Evolutionary conservation across 2,329 filamentous ascomycete genomes (phyloP), one percentile per base, ranked within the genome.

Genomic region (Exserohilum turcica): DNA sequence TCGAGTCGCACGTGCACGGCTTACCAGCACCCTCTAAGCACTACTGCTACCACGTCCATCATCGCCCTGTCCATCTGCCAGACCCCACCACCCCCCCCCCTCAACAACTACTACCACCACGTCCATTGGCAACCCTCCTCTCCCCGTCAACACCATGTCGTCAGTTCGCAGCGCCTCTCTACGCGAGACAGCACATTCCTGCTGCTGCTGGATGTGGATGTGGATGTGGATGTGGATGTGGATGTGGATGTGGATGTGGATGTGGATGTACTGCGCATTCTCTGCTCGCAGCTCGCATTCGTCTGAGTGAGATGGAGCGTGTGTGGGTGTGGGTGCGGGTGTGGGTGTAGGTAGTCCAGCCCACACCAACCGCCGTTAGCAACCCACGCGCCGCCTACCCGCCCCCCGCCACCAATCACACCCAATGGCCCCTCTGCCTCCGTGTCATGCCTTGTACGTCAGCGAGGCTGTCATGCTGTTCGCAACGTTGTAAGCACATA

Each of bases 121-220:
- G 45, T 38, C 50, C 24, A 24, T 13, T 43, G 27, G 18, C 39
- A 19, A 42, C 39, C 8, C 47, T 18, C 21, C 44, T 24, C 36
- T 27, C 42, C n/a, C n/a, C n/a, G n/a, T n/a, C n/a, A n/a, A n/a
- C n/a, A 28, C 32, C 45, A 64, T 65, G 60, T 43, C 48, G 28
- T 53, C 59, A 39, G 47, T 38, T 28, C 59, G 56, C 21, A 63
- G 45, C 39, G 45, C 51, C 21, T 48, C 53, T 3, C 62, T 74
- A 10, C 67, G 70, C 32, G 57, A 48, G 24, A 54, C 55, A 40
- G 59, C 66, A 8, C 59, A 68, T n/a, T n/a, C n/a, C n/a, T n/a
- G n/a, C n/a, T n/a, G n/a, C n/a, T n/a, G n/a, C n/a, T n/a, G n/a
- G n/a, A n/a, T n/a, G n/a, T n/a, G n/a, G n/a, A n/a, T n/a, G n/a